Conservation (phyloP, 208 protist genomes). For the Phytomonas sp. region DNA sequence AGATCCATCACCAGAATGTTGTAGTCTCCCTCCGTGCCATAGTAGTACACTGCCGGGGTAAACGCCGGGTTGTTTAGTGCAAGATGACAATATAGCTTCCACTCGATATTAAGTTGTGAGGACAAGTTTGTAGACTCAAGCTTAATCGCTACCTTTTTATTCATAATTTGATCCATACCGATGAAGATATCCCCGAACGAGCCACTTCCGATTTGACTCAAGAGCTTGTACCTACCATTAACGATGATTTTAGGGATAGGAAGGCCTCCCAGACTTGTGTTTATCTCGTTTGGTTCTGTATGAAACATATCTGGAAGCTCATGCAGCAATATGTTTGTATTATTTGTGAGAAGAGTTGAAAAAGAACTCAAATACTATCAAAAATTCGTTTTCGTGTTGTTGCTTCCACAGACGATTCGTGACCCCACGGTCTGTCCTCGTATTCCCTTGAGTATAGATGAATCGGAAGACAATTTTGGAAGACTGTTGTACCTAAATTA, state of each 20-base stretch:
- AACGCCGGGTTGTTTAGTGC: conserved; percentile 34
- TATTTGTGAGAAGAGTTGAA: background rate
- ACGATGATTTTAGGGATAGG: background rate
- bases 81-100: conserved; percentile 57
- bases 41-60: conserved; percentile 69
- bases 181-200: conserved; percentile 84
- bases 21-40: conserved; percentile 77
- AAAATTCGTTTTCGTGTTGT: background rate
- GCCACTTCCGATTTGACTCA: conserved; percentile 90
- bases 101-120: conserved; percentile 74
- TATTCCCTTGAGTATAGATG: background rate
- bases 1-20: conserved; percentile 89
- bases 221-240: background rate
- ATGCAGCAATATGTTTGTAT: background rate
- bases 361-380: background rate
- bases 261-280: background rate
- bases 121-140: conserved; percentile 60
- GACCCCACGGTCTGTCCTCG: background rate
- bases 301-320: background rate
- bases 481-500: background rate
- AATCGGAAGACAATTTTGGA: background rate
- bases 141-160: conserved; percentile 79
- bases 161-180: conserved; percentile 63
- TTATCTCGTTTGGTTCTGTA: background rate
- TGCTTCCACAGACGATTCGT: background rate